Evolutionary conservation across 106 monocot species (phyloP).

Genomic region (Hemerocallis citrina): DNA sequence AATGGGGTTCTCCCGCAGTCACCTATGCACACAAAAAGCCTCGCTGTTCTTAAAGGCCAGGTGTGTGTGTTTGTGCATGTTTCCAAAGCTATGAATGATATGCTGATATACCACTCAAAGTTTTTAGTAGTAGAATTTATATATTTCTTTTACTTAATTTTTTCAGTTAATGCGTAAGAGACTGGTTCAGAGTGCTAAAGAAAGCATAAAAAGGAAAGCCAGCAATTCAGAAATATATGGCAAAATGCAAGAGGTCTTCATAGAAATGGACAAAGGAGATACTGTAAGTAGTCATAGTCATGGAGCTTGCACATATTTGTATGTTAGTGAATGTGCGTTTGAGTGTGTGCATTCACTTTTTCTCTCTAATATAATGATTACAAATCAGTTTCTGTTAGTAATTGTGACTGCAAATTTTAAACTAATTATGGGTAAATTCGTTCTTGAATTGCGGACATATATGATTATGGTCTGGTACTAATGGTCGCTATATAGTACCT

Average conservation of each 20-base stretch:
- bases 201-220: constrained; percentile 49
- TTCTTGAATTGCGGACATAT: neutral
- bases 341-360: neutral
- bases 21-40: constrained; percentile 93
- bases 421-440: neutral
- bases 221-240: constrained; percentile 74
- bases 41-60: constrained; percentile 85
- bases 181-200: constrained; percentile 77
- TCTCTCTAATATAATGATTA: too few relatives aligned
- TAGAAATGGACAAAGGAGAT: constrained; percentile 53
- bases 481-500: neutral
- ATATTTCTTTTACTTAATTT: neutral
- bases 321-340: neutral
- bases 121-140: neutral
- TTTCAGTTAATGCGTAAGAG: constrained; percentile 63
- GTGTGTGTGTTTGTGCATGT: constrained; percentile 33
- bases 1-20: constrained; percentile 97
- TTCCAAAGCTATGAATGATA: neutral
- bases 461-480: neutral
- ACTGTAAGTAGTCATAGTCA: constrained; percentile 19
- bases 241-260: constrained; percentile 87
- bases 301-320: neutral
- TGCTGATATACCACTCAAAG: neutral
- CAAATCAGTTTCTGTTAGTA: neutral
- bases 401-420: neutral